Conservation (phyloP, 148 eudicot species). For the Tetragonia tetragonoides region DNA sequence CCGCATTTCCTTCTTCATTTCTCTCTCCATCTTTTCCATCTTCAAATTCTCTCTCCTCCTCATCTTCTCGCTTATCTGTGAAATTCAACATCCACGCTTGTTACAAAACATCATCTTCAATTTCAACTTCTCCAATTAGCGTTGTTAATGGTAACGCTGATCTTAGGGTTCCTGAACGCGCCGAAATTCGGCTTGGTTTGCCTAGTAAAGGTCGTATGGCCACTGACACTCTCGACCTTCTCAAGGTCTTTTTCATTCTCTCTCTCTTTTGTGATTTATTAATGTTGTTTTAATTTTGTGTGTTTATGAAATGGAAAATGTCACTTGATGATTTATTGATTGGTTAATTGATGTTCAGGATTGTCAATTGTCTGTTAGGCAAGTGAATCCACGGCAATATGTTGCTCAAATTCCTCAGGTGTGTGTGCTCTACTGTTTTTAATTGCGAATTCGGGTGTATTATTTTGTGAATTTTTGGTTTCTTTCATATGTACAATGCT, state of each 20-base stretch:
- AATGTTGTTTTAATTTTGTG: not conserved
- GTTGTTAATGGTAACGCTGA: conserved; percentile 43
- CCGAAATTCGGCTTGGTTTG: conserved; percentile 72
- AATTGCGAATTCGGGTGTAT: not conserved
- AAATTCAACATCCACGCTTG: conserved; percentile 38
- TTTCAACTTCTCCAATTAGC: conserved; percentile 40
- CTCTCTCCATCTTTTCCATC: not conserved
- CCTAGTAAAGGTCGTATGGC: conserved; percentile 99
- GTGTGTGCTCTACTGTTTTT: conserved; percentile 8
- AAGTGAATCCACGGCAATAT: conserved; percentile 89
- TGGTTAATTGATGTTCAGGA: conserved; percentile 42
- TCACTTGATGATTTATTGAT: conserved; percentile 15
- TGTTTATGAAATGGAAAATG: not conserved
- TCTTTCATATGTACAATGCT: not conserved
- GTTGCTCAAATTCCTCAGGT: conserved; percentile 98
- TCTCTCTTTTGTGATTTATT: not conserved
- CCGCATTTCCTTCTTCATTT: conserved; percentile 12
- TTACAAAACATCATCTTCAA: conserved; percentile 33
- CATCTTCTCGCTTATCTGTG: conserved; percentile 13
- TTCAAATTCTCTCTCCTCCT: not conserved
- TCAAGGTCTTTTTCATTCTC: conserved; percentile 47
- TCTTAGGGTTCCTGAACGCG: conserved; percentile 33
- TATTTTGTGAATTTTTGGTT: not conserved
- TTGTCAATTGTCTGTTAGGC: conserved; percentile 89
- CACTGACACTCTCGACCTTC: conserved; percentile 71